Evolutionary conservation across 2,329 filamentous ascomycete species (phyloP).

Genomic region (Colletotrichum magnum): DNA sequence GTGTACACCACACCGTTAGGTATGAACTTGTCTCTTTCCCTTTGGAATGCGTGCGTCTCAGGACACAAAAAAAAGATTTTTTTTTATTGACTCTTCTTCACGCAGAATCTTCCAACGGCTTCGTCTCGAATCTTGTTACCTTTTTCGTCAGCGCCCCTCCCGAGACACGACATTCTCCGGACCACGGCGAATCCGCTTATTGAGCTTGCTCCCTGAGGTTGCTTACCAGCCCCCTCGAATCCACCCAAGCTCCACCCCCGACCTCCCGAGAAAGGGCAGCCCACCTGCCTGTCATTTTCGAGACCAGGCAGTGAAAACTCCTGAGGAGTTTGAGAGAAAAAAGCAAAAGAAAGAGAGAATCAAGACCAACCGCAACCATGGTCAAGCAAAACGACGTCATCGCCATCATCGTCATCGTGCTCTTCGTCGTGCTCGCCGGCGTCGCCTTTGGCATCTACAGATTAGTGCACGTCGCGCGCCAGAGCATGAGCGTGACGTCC

Average conservation of each 20-base stretch:
- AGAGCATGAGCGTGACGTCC: conserved; percentile 57
- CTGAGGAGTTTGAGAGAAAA: background rate
- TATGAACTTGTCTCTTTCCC: background rate
- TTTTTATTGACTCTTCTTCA: background rate
- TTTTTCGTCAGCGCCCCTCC: background rate
- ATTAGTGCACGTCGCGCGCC: conserved; percentile 67
- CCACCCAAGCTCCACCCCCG: conserved; percentile 2
- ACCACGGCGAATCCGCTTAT: conserved; percentile 23
- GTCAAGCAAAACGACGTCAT: conserved; percentile 77
- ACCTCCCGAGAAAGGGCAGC: background rate
- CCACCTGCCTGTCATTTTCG: conserved; percentile 1
- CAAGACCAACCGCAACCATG: conserved; percentile 58
- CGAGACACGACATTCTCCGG: conserved; percentile 27
- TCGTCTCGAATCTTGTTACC: background rate
- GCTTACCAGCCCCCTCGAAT: background rate
- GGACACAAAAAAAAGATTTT: background rate
- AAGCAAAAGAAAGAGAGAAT: too few relatives aligned
- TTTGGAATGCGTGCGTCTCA: background rate
- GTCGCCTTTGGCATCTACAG: conserved; percentile 76
- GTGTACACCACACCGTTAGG: background rate
- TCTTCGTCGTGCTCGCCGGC: conserved; percentile 73
- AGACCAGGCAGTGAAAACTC: conserved; percentile 4
- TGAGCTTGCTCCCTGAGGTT: too few relatives aligned
- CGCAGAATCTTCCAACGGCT: conserved; percentile 11
- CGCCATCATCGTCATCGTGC: conserved; percentile 77